Conservation (phyloP, 768 basidiomycete genomes). For the Collybia mongolica region DNA sequence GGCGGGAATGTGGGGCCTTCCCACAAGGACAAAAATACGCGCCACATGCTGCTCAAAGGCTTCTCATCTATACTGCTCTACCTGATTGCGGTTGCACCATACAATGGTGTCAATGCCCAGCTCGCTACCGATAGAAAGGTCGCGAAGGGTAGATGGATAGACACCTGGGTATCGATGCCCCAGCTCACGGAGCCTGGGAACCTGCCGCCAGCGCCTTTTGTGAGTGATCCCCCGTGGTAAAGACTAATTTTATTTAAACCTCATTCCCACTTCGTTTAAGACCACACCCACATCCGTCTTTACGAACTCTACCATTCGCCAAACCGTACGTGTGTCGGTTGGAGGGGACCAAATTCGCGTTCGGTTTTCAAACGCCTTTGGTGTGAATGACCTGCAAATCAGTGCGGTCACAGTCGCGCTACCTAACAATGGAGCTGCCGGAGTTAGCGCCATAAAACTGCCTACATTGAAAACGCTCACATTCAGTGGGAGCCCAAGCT, state of each 20-base stretch:
- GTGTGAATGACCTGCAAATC: slow-evolving; percentile 38
- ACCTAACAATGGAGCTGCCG: slow-evolving; percentile 34
- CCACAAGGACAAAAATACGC: too few species aligned
- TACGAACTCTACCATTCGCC: slow-evolving; percentile 45
- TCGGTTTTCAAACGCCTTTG: slow-evolving; percentile 49
- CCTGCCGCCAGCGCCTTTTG: slow-evolving; percentile 34
- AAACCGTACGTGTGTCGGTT: slow-evolving; percentile 44
- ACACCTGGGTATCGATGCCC: slow-evolving; percentile 38
- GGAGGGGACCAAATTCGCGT: slow-evolving; percentile 39
- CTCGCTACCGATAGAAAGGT: too few species aligned
- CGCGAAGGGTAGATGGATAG: slow-evolving; percentile 25
- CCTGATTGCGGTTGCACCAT: too few species aligned
- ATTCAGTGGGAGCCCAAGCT: slow-evolving; percentile 40
- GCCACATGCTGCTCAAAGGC: too few species aligned
- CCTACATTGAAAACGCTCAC: slow-evolving; percentile 35
- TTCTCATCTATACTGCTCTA: too few species aligned
- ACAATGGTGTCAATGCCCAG: too few species aligned
- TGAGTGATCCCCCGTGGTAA: not conserved
- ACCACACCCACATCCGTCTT: slow-evolving; percentile 31
- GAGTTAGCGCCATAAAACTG: slow-evolving; percentile 32
- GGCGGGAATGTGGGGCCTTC: too few species aligned
- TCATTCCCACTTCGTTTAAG: not conserved
- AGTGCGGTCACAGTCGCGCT: slow-evolving; percentile 43
- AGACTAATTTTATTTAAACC: not conserved
- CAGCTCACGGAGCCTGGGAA: slow-evolving; percentile 36